Percentiles rank a stretch among this genome's conserved stretches.
Evolutionary conservation across 306 rosid genomes (phyloP).

Genomic region (Trifolium dubium): DNA sequence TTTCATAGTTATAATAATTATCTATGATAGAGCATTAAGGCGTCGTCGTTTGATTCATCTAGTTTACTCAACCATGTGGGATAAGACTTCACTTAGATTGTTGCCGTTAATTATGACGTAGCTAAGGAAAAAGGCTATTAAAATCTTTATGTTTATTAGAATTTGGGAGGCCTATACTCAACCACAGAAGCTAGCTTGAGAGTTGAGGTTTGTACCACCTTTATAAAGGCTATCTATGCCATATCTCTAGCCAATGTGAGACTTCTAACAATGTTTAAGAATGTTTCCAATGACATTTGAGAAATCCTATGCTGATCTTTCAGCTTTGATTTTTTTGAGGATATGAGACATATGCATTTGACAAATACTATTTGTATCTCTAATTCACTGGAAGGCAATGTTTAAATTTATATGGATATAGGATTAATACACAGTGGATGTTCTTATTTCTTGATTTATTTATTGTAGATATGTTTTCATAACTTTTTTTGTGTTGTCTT

Average conservation of each 20-base stretch:
- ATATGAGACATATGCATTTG: background rate
- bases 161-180: no score
- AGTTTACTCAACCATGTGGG: background rate
- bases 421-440: background rate
- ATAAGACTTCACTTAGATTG: background rate
- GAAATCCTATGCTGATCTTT: conserved; percentile 19
- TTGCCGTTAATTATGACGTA: conserved; percentile 9
- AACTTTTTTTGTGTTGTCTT: conserved; percentile 3
- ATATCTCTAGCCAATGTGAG: no score
- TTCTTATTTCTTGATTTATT: conserved; percentile 11
- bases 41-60: background rate
- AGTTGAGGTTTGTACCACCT: no score
- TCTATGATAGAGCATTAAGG: background rate
- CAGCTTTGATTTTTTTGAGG: conserved; percentile 3
- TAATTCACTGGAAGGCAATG: background rate
- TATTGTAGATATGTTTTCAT: background rate
- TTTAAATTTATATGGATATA: conserved; percentile 11
- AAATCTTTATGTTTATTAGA: conserved; percentile 6
- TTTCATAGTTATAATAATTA: background rate
- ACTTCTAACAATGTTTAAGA: background rate
- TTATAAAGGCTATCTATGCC: no score
- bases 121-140: background rate
- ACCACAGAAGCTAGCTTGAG: no score
- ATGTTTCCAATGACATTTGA: conserved; percentile 18
- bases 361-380: background rate